Percentiles rank a stretch among this genome's conserved stretches.
Evolutionary conservation across 768 basidiomycete genomes (phyloP).

Genomic region (Naganishia friedmannii): DNA sequence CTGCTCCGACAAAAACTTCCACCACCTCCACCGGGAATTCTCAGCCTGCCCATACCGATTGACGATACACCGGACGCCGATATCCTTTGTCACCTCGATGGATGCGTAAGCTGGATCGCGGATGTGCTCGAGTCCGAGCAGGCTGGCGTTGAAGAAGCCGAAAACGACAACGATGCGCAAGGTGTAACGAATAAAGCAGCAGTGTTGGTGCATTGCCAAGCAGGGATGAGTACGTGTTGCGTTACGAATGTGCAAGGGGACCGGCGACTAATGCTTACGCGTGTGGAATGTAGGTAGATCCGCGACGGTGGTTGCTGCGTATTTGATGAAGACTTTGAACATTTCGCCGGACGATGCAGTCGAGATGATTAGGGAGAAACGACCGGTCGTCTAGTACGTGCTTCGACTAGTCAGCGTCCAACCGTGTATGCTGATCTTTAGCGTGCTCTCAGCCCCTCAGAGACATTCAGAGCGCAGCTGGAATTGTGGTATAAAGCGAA

Average conservation of each 20-base stretch:
- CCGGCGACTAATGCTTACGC: not conserved
- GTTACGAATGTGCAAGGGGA: slow-evolving; percentile 55
- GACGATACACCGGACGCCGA: slow-evolving; percentile 61
- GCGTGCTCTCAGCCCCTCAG: slow-evolving; percentile 66
- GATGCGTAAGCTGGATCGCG: slow-evolving; percentile 78
- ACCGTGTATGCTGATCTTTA: not conserved
- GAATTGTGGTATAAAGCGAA: slow-evolving; percentile 72
- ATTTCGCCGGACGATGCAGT: slow-evolving; percentile 64
- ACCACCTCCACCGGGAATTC: slow-evolving; percentile 49
- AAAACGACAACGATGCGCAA: slow-evolving; percentile 75
- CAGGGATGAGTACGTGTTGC: slow-evolving; percentile 68
- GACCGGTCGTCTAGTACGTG: slow-evolving; percentile 70
- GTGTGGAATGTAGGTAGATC: slow-evolving; percentile 56
- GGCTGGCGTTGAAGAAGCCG: slow-evolving; percentile 64
- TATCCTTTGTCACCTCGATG: slow-evolving; percentile 71
- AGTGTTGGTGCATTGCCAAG: slow-evolving; percentile 85
- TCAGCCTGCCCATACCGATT: slow-evolving; percentile 45
- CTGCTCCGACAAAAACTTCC: slow-evolving; percentile 77
- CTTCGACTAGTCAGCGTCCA: not conserved
- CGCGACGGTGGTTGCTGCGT: slow-evolving; percentile 79
- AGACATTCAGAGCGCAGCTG: slow-evolving; percentile 75
- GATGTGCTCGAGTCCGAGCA: slow-evolving; percentile 65
- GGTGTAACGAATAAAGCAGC: slow-evolving; percentile 65
- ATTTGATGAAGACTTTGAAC: slow-evolving; percentile 72
- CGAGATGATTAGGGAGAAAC: slow-evolving; percentile 63